Conservation (phyloP, 345 rosid species). For the Heritiera fomes region DNA sequence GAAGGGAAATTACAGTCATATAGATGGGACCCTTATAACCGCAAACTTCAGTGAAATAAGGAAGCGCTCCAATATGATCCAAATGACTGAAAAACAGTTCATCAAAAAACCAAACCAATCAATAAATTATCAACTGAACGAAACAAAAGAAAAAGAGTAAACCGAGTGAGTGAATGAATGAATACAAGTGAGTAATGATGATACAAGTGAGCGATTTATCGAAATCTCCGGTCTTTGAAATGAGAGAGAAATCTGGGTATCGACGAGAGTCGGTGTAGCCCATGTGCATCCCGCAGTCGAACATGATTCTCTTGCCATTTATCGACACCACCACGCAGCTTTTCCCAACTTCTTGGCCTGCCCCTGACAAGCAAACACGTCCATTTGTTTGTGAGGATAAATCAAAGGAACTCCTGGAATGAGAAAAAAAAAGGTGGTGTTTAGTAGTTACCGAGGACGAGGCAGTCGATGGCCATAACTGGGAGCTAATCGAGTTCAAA, state of each 20-base stretch:
- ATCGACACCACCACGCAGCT: slow-evolving; percentile 90
- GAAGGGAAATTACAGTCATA: slow-evolving; percentile 74
- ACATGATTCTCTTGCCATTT: slow-evolving; percentile 85
- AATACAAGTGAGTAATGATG: slow-evolving; percentile 86
- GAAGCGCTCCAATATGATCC: slow-evolving; percentile 95
- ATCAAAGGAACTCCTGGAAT: not conserved
- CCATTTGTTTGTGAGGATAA: not conserved
- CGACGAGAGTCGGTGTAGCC: slow-evolving; percentile 80
- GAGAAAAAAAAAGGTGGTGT: not conserved
- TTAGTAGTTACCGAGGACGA: slow-evolving; percentile 56
- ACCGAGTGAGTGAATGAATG: not conserved
- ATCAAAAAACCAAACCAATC: not conserved
- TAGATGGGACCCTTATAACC: slow-evolving; percentile 84
- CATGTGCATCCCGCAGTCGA: slow-evolving; percentile 99
- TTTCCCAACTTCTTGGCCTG: slow-evolving; percentile 96
- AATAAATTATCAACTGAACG: not conserved
- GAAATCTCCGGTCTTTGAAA: slow-evolving; percentile 59
- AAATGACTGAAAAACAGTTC: slow-evolving; percentile 52
- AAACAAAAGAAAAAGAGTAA: not conserved
- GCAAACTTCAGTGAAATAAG: slow-evolving; percentile 93
- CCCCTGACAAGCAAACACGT: slow-evolving; percentile 45
- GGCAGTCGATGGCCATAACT: slow-evolving; percentile 81
- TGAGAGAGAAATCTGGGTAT: slow-evolving; percentile 80
- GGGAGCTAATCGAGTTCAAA: slow-evolving; percentile 2
- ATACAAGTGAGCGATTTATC: slow-evolving; percentile 59